Evolutionary conservation across 2,329 filamentous ascomycete genomes (phyloP), one percentile per base, ranked within the genome.

Genomic region (Colletotrichum spinosum): DNA sequence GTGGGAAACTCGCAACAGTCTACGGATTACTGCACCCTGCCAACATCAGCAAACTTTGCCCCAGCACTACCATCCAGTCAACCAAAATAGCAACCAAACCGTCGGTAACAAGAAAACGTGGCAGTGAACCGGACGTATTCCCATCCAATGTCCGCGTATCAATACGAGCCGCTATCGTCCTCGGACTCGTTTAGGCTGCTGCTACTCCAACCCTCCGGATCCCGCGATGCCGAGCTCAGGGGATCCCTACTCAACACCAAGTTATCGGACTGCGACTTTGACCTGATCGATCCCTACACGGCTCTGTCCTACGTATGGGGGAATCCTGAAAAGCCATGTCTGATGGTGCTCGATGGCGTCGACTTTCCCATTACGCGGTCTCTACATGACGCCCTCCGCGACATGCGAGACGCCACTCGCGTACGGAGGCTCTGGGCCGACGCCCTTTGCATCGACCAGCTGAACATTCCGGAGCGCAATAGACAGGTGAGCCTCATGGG

Each of bases 351-450:
- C 10, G 58, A 71, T 41, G 62, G 41, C 13, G 15, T 12, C 5
- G 9, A n/a, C 2, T 56, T 56, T 2, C 15, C 48, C 33, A 56
- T 62, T 7, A 65, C 58, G 2, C 45, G n/a, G 17, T 65, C 62
- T 1, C 13, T 65, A 0, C 4, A 39, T 7, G 52, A 65, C 8
- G 79, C 78, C 4, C 69, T 81, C 12, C 70, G 78, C 10, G 78
- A 81, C 57, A 78, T 80, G 60, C 76, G 77, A 39, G 77, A 75
- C 41, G 77, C 77, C 10, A 82, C 52, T 2, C 65, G 65, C 4
- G 35, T n/a, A 6, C 56, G 17, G 3, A 50, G 49, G 4, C 4
- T 77, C 4, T 77, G 75, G 55, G 68, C 74, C 1, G 75, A 77
- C 50, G 74, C 76, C 17, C 70, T 76, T 10, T 72, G 75, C 61